These are phyloP conservation scores for Acaromyces ingoldii DNA, from an alignment of 1,284 basidiomycete species.

Conservation along the genomic window DNA sequence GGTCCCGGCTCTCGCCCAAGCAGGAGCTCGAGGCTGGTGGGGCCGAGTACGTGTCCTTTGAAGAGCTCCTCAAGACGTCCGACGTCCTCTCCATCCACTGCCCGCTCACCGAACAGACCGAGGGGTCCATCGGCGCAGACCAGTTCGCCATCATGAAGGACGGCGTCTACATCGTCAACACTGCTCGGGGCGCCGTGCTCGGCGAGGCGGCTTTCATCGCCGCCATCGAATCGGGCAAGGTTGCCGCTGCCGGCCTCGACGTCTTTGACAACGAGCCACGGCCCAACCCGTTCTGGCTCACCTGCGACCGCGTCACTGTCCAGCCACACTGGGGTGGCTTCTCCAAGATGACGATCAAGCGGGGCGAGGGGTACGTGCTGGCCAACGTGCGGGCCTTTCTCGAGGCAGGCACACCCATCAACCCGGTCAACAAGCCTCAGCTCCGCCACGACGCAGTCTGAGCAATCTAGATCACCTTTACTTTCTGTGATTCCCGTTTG, in stretches of 20 bases:
- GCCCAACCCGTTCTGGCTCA: no score
- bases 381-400: no score
- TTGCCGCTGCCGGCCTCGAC: slow-evolving; percentile 70
- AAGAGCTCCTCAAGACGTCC: slow-evolving; percentile 50
- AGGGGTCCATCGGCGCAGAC: slow-evolving; percentile 48
- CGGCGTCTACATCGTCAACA: slow-evolving; percentile 18
- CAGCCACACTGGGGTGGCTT: no score
- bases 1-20: slow-evolving; percentile 18
- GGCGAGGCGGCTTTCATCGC: slow-evolving; percentile 71
- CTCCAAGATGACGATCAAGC: no score
- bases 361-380: no score
- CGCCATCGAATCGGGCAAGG: slow-evolving; percentile 57
- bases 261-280: slow-evolving; percentile 84
- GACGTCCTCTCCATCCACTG: slow-evolving; percentile 57
- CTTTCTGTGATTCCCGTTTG: no score
- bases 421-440: no score
- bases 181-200: slow-evolving; percentile 61
- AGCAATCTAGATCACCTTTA: no score
- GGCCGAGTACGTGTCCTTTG: slow-evolving; percentile 38
- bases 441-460: no score
- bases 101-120: slow-evolving; percentile 53
- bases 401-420: no score
- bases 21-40: slow-evolving; percentile 50
- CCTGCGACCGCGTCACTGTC: slow-evolving; percentile 17
- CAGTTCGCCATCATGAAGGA: slow-evolving; percentile 40